Base-by-base conservation (phyloP, 108 stramenopile species). In the Chaetoceros muelleri region DNA sequence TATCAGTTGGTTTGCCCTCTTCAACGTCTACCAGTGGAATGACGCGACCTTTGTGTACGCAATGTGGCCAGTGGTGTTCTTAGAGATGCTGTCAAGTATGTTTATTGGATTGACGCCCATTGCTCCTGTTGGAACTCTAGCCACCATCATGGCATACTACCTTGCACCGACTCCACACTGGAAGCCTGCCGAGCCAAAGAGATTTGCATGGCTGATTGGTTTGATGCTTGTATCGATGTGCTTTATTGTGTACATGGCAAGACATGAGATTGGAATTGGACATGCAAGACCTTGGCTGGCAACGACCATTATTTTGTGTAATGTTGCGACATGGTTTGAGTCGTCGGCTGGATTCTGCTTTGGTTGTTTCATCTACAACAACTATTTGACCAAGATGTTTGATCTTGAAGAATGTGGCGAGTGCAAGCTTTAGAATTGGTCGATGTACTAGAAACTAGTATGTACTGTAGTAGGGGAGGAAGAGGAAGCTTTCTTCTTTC, bases 151-250 rank as follows among this genome's bases (percentile, higher is more conserved):
- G 34, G 44, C 73, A n/a, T 55, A 64, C 3, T 21, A 64, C 13
- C 49, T 79, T 30, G 50, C 58, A 10, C 65, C 72, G 3, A 30
- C 25, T 21, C 70, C 78, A 21, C 51, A 48, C 46, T 79, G 73
- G 73, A 79, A 79, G 54, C 78, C 78, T 34, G 78, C 78, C 25
- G 55, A 55, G 10, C 73, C 78, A 0, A 79, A 79, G 27, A 65
- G 78, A 17, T 79, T 79, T 59, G 78, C 78, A 0, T 79, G 78
- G 78, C 20, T 50, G 25, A 61, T 78, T 61, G 77, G 77, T n/a
- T 30, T 78, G 24, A 62, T 58, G 30, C 55, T 74, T 25, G 73
- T 69, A 16, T 16, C 55, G 5, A 48, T 54, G 2, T 79, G 69
- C 55, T 63, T 68, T 44, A 57, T 57, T 26, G 30, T 75, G 16